A percentile compares a stretch with the other conserved stretches of the same genome.
Evolutionary conservation across 176 grass and related monocot genomes (phyloP).

Genomic region (Oryza meridionalis): DNA sequence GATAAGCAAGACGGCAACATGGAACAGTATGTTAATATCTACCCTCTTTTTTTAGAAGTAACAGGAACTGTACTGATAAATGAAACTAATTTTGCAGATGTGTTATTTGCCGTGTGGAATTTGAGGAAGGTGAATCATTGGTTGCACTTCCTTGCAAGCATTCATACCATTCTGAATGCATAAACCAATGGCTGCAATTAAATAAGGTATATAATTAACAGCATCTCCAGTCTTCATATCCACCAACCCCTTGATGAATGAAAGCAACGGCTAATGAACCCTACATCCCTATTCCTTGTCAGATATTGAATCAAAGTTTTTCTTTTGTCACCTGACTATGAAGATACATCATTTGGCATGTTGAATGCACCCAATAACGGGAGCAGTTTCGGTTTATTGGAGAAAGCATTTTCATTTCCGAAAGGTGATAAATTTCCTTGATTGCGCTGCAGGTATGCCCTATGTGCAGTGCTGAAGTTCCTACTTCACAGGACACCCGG

Average conservation of each 20-base stretch:
- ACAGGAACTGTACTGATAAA: slow-evolving; percentile 16
- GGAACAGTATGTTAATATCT: slow-evolving; percentile 67
- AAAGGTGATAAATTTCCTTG: neutral
- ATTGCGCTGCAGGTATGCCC: slow-evolving; percentile 62
- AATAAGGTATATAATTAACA: slow-evolving; percentile 69
- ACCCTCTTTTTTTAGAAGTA: neutral
- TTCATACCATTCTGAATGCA: slow-evolving; percentile 88
- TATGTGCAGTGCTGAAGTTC: slow-evolving; percentile 78
- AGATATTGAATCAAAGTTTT: neutral
- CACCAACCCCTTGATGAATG: neutral
- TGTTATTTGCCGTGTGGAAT: slow-evolving; percentile 94
- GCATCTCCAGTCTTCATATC: neutral
- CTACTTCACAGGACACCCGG: slow-evolving; percentile 44
- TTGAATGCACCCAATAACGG: neutral
- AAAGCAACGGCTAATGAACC: neutral
- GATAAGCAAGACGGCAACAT: slow-evolving; percentile 72
- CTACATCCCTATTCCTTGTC: neutral
- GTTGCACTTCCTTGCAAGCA: slow-evolving; percentile 90
- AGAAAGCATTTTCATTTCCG: neutral
- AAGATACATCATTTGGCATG: neutral
- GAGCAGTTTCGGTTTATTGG: neutral
- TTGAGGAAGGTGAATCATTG: slow-evolving; percentile 83
- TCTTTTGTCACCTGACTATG: neutral
- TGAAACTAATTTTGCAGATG: slow-evolving; percentile 63
- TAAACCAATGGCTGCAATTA: slow-evolving; percentile 92